Percentiles rank a stretch among this genome's conserved stretches.
Conservation (phyloP, 169 alveolate species). For the Plasmodium sp. region DNA sequence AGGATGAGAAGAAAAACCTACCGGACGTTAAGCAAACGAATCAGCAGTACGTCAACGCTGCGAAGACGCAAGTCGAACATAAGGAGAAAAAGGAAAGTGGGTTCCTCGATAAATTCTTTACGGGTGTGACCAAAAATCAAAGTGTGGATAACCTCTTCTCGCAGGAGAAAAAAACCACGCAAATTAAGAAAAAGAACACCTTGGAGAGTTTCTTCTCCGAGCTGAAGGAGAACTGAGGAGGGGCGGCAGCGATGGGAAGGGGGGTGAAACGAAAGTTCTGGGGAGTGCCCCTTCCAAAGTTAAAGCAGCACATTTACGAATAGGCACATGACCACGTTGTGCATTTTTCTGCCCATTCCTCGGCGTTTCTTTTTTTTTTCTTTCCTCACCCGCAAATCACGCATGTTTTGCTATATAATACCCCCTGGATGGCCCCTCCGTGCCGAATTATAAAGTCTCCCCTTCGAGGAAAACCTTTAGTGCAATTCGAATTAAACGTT, state of each 20-base stretch:
- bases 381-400: neutral
- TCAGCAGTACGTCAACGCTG: neutral
- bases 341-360: neutral
- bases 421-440: neutral
- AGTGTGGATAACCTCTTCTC: slow-evolving; percentile 57
- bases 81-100: slow-evolving; percentile 51
- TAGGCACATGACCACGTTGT: neutral
- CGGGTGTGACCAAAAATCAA: slow-evolving; percentile 71
- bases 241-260: neutral
- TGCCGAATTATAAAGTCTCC: neutral
- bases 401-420: neutral
- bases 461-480: neutral
- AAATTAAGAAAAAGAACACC: slow-evolving; percentile 62
- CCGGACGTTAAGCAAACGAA: neutral
- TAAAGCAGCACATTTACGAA: neutral
- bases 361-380: neutral
- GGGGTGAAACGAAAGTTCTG: neutral
- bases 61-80: slow-evolving; percentile 2
- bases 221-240: slow-evolving; percentile 41
- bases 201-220: slow-evolving; percentile 59
- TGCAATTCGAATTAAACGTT: neutral
- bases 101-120: slow-evolving; percentile 67
- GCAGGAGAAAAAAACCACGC: slow-evolving; percentile 57
- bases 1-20: slow-evolving; percentile 32
- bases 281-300: neutral